Conservation (phyloP, 805 yeast species). For the Saccharomycopsis selenospora region DNA sequence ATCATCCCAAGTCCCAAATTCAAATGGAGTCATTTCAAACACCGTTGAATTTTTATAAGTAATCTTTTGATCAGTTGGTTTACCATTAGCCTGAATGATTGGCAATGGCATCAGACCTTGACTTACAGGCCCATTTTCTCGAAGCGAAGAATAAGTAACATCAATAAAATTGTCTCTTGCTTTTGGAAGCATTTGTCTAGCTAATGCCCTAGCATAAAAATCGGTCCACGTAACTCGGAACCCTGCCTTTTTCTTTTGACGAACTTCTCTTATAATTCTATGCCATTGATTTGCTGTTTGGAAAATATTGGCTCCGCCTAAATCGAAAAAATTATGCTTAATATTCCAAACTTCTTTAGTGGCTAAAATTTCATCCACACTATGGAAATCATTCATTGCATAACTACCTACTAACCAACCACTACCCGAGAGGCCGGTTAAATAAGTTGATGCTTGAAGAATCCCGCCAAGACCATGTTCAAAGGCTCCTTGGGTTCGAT, state of each 20-base stretch:
- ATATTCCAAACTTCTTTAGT: constrained; percentile 55
- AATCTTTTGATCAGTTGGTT: constrained; percentile 32
- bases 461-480: constrained; percentile 63
- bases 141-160: constrained; percentile 33
- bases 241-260: constrained; percentile 44
- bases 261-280: constrained; percentile 35
- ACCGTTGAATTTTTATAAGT: constrained; percentile 50
- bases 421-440: constrained; percentile 82
- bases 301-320: constrained; percentile 52
- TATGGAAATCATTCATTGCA: constrained; percentile 62
- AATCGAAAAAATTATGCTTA: constrained; percentile 48
- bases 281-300: constrained; percentile 39
- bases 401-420: constrained; percentile 71
- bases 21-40: constrained; percentile 43
- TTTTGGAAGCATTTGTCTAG: constrained; percentile 54
- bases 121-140: constrained; percentile 34
- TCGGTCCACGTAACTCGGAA: constrained; percentile 50
- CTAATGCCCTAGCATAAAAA: constrained; percentile 56
- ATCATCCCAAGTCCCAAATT: constrained; percentile 86
- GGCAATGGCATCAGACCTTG: constrained; percentile 43
- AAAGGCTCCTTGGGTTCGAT: constrained; percentile 51
- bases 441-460: constrained; percentile 59
- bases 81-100: constrained; percentile 33
- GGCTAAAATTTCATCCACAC: constrained; percentile 53
- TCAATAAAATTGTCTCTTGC: constrained; percentile 46